Base-by-base conservation (phyloP, 352 stramenopile species). In the Phytophthora podocarpi region DNA sequence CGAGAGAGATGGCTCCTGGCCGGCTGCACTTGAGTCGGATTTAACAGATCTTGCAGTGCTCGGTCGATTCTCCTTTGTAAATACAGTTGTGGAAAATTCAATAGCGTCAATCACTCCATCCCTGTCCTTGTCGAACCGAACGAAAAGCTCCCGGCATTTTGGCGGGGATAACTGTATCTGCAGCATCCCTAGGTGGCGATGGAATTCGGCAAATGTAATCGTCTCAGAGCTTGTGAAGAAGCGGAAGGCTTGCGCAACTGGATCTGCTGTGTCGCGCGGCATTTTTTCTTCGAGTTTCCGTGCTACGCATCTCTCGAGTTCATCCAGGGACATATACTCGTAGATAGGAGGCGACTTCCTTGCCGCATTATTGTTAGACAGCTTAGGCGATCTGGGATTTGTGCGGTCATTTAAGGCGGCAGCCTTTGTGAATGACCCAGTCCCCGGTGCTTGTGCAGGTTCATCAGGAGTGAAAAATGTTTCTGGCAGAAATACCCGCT, bases 151-250 rank as follows among this genome's bases (percentile, higher is more conserved):
- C 5, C 64, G 68, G 42, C 76, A 83, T 54, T 90, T 91, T 12
- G 59, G 41, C 0, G 60, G 46, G 0, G 82, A 85, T 26, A 93
- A 52, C 12, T 80, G 73, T 20, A 91, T 91, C 62, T 90, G 78
- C 24, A 93, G 48, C 24, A 70, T 40, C 4, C 69, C 59, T 20
- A 93, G 31, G 3, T 83, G 78, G 15, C 74, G 60, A 21, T 82
- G 67, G 35, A 93, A 91, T 8, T 90, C 82, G 1, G 59, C 57
- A 51, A 85, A 78, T 8, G 76, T 85, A 40, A 93, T 89, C 2
- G 70, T 62, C n/a, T 87, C 69, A 4, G 77, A 66, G 32, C 81
- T 89, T 16, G 79, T 84, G 31, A 93, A 93, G 36, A 87, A 80
- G 1, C 68, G 75, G 34, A 93, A 91, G 10, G 80, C 74, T 56